phyloP scores from a whole-genome alignment of 2,329 filamentous ascomycete species.

The Colletotrichum sidae region DNA sequence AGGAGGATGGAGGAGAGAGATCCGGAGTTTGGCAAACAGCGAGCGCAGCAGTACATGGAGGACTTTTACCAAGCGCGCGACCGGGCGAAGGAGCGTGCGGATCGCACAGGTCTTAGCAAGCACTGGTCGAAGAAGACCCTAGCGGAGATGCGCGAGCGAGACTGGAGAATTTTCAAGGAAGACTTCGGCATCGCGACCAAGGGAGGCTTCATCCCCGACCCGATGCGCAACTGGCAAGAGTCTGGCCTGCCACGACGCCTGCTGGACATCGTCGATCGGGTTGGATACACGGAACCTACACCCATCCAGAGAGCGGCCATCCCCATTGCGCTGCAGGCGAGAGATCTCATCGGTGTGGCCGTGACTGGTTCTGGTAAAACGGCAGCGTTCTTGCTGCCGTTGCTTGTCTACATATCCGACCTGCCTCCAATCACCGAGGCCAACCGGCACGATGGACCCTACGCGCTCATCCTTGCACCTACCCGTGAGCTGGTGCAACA shows the following conservation, averaged over 20 bases:
- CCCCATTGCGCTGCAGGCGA: constrained; percentile 89
- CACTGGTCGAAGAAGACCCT: constrained; percentile 96
- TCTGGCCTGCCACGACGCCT: constrained; percentile 82
- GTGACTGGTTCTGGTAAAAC: constrained; percentile 99
- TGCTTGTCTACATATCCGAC: constrained; percentile 94
- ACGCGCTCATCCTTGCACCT: constrained; percentile 95
- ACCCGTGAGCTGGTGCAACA: constrained; percentile 98
- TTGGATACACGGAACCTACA: constrained; percentile 92
- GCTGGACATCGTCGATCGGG: constrained; percentile 83
- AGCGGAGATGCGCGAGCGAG: constrained; percentile 93
- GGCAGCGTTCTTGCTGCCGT: constrained; percentile 89
- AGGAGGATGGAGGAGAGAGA: constrained; percentile 81
- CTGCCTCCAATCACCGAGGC: constrained; percentile 85
- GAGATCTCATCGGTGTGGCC: constrained; percentile 97
- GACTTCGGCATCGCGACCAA: constrained; percentile 98
- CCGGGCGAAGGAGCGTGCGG: constrained; percentile 77
- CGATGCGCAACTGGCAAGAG: constrained; percentile 95
- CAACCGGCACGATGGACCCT: constrained; percentile 94
- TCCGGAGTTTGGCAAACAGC: constrained; percentile 77
- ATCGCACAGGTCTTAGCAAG: constrained; percentile 83
- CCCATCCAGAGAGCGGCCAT: constrained; percentile 95
- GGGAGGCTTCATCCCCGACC: constrained; percentile 90
- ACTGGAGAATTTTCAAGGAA: constrained; percentile 99
- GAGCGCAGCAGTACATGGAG: constrained; percentile 84
- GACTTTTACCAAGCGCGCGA: constrained; percentile 75